A percentile compares a stretch with the other conserved stretches of the same genome.
Evolutionary conservation across 2,329 filamentous ascomycete species (phyloP).

Genomic region (Penicillium thymicola): DNA sequence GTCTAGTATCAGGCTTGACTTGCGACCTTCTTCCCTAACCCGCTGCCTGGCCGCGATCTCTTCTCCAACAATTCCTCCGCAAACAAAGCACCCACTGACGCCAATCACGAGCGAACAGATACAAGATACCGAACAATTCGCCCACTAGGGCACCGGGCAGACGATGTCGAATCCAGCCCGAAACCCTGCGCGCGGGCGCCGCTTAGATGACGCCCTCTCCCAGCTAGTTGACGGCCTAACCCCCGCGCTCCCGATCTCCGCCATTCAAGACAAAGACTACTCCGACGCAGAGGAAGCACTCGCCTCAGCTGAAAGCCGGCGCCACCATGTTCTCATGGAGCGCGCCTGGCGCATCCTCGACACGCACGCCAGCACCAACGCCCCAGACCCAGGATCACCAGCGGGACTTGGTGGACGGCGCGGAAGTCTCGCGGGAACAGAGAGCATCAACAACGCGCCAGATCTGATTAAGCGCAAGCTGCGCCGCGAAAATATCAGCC

Average conservation of each 20-base stretch:
- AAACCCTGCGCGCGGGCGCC: conserved; percentile 37
- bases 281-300: conserved; percentile 36
- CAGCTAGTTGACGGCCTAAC: conserved; percentile 44
- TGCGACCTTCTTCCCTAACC: not conserved
- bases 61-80: not conserved
- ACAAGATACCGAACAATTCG: conserved; percentile 1
- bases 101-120: not conserved
- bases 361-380: conserved; percentile 20
- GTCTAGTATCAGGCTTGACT: not conserved
- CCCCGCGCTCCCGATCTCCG: conserved; percentile 34
- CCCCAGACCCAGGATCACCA: conserved; percentile 28
- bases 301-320: conserved; percentile 36
- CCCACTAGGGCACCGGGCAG: conserved; percentile 10
- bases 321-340: conserved; percentile 35
- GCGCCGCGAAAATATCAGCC: conserved; percentile 70
- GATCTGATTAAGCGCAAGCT: conserved; percentile 89
- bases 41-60: not conserved
- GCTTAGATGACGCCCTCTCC: conserved; percentile 44
- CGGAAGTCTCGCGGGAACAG: conserved; percentile 32
- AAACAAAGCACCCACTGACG: not conserved
- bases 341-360: conserved; percentile 41
- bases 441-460: conserved; percentile 78
- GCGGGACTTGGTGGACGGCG: conserved; percentile 24
- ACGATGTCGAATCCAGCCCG: conserved; percentile 32
- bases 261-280: conserved; percentile 29